These are phyloP conservation scores for Colletotrichum sp. DNA, from an alignment of 2,329 filamentous ascomycete genomes.

Conservation along the genomic window DNA sequence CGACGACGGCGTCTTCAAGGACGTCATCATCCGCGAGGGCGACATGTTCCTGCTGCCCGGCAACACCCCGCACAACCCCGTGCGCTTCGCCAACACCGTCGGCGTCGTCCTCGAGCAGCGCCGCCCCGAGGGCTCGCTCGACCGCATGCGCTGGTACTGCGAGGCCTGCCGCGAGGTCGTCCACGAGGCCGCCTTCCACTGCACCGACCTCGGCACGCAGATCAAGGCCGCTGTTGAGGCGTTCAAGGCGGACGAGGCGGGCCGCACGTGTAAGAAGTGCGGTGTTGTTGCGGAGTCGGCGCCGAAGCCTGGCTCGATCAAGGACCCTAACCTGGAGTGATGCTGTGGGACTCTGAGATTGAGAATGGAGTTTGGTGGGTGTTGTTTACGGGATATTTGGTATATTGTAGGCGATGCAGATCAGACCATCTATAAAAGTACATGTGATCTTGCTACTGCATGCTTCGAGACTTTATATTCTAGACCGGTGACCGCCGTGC, in stretches of 20 bases:
- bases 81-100: conserved; percentile 92
- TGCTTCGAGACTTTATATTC: background rate
- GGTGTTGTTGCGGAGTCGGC: conserved; percentile 76
- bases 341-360: too few relatives aligned
- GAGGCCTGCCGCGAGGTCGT: conserved; percentile 72
- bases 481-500: background rate
- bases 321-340: conserved; percentile 61
- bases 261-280: conserved; percentile 79
- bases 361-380: background rate
- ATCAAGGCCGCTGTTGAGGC: conserved; percentile 89
- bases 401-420: conserved; percentile 7
- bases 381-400: background rate
- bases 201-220: conserved; percentile 89
- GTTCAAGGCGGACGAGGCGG: conserved; percentile 72
- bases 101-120: conserved; percentile 91
- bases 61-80: conserved; percentile 97
- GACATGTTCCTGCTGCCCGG: conserved; percentile 91
- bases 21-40: conserved; percentile 89
- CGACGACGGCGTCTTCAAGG: conserved; percentile 73
- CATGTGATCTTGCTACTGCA: conserved; percentile 1
- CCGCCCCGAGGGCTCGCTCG: conserved; percentile 71
- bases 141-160: conserved; percentile 94
- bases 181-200: conserved; percentile 86
- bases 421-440: conserved; percentile 5
- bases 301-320: conserved; percentile 64